Evolutionary conservation across 2,329 filamentous ascomycete genomes (phyloP).

Genomic region (Elsinoe necatrix): DNA sequence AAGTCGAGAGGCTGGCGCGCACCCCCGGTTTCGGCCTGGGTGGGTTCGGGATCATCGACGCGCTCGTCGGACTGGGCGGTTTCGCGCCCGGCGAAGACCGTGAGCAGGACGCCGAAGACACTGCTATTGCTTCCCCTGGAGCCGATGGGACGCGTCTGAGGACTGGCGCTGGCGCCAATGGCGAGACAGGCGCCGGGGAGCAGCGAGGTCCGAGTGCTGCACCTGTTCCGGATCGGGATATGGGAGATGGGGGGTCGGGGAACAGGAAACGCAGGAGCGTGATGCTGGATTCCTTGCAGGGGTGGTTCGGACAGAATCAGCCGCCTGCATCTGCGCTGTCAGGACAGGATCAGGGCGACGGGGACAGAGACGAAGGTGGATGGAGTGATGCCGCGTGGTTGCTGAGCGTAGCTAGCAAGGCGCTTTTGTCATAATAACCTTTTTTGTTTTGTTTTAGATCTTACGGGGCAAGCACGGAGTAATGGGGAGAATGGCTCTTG

Average conservation of each 20-base stretch:
- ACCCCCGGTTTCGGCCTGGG: conserved; percentile 46
- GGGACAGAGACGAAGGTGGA: conserved; percentile 35
- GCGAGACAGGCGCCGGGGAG: no score
- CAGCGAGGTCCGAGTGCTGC: no score
- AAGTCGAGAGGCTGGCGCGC: conserved; percentile 44
- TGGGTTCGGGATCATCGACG: conserved; percentile 41
- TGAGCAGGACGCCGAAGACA: background rate
- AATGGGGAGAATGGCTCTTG: no score
- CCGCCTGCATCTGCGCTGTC: conserved; percentile 44
- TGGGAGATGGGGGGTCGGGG: conserved; percentile 21
- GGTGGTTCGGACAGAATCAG: conserved; percentile 47
- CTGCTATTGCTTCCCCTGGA: background rate
- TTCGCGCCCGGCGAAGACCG: conserved; percentile 33
- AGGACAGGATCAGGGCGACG: conserved; percentile 27
- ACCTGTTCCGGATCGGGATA: no score
- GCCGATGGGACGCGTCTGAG: no score
- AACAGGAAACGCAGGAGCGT: conserved; percentile 24
- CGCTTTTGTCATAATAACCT: conserved; percentile 26
- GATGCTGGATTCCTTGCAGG: conserved; percentile 34
- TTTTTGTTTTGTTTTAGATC: no score
- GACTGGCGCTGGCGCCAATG: no score
- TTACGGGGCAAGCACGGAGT: no score
- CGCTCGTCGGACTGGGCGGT: conserved; percentile 46
- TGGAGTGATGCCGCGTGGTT: conserved; percentile 54
- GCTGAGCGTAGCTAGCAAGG: conserved; percentile 45